Evolutionary conservation across 441 rosid genomes (phyloP).

Genomic region (Mallotus repandus): DNA sequence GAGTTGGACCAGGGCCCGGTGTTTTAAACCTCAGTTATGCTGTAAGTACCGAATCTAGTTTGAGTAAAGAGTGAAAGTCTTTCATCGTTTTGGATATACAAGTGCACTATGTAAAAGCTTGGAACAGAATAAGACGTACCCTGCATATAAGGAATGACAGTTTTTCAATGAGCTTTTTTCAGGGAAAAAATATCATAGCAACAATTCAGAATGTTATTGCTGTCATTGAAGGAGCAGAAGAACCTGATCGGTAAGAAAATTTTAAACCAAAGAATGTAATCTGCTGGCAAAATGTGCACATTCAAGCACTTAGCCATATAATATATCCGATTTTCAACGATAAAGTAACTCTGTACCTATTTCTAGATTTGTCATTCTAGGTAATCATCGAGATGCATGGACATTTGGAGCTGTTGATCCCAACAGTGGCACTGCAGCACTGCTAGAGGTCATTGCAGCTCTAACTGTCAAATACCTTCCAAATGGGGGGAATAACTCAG

Average conservation of each 20-base stretch:
- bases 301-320: not conserved
- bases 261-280: not conserved
- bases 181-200: constrained; percentile 64
- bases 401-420: constrained; percentile 95
- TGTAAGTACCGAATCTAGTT: constrained; percentile 37
- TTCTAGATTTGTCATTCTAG: constrained; percentile 64
- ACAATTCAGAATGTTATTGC: constrained; percentile 79
- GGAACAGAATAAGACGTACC: not conserved
- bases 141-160: not conserved
- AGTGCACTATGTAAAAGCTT: not conserved
- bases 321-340: not conserved
- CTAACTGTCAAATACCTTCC: not conserved
- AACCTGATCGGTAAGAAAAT: constrained; percentile 69
- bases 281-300: not conserved
- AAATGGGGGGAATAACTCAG: not conserved
- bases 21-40: constrained; percentile 56
- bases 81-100: not conserved
- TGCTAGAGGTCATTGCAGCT: constrained; percentile 59
- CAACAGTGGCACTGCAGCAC: constrained; percentile 81
- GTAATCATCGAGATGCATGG: constrained; percentile 95
- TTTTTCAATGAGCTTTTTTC: constrained; percentile 23
- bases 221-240: constrained; percentile 71
- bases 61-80: not conserved
- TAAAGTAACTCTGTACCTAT: constrained; percentile 2
- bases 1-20: constrained; percentile 80